These are phyloP conservation scores for Penicillium sp. DNA, from an alignment of 2,329 filamentous ascomycete species.

Conservation along the genomic window DNA sequence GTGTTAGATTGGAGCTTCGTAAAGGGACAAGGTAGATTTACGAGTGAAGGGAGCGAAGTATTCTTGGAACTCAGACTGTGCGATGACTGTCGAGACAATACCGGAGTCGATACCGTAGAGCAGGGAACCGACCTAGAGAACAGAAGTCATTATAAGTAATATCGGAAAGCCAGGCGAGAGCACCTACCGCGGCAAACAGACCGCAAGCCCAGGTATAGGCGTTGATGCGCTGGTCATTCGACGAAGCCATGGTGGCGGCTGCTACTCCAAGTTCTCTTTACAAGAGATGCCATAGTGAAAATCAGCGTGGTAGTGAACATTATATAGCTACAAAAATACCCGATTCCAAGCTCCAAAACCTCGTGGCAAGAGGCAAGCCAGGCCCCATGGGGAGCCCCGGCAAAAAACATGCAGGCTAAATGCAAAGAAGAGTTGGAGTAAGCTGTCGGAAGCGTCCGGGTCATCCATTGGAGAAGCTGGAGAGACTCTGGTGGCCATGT, in stretches of 20 bases:
- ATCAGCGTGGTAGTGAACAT: background rate
- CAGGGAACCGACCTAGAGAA: conserved; percentile 11
- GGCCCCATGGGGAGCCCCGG: background rate
- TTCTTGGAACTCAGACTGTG: conserved; percentile 12
- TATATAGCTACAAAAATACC: background rate
- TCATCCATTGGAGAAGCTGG: background rate
- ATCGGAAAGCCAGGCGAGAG: background rate
- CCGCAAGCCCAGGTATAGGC: conserved; percentile 16
- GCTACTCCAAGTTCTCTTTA: background rate
- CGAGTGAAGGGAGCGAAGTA: conserved; percentile 13
- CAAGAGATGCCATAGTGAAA: background rate
- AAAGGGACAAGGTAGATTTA: background rate
- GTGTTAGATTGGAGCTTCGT: background rate
- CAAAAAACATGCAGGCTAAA: conserved; percentile 1
- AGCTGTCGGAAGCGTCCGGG: background rate
- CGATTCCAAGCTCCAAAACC: background rate
- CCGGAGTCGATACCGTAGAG: conserved; percentile 17
- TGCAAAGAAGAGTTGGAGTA: background rate
- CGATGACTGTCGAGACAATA: conserved; percentile 15
- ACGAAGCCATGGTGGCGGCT: background rate
- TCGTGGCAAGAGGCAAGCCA: background rate
- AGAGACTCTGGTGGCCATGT: background rate
- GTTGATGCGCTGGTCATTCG: conserved; percentile 1
- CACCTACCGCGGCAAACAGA: conserved; percentile 13
- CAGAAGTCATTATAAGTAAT: background rate